Evolutionary conservation across 805 yeast species (phyloP).

Genomic region (Saccharomycopsis javanensis): DNA sequence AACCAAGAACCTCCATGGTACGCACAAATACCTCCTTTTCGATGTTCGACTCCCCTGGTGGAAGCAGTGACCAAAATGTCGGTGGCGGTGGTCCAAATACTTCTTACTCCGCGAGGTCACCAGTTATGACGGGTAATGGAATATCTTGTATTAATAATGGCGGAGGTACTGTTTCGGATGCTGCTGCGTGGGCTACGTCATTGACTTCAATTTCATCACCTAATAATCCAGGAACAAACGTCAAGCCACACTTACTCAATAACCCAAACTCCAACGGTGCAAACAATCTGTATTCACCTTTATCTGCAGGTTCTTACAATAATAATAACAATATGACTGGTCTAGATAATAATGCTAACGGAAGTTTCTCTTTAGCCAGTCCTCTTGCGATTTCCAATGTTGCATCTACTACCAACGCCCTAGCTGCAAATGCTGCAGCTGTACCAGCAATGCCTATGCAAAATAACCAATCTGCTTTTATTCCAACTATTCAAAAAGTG

Average conservation of each 20-base stretch:
- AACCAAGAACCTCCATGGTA: not conserved
- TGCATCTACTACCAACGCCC: too few relatives aligned
- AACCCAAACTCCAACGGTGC: slow-evolving; percentile 8
- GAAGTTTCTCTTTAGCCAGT: not conserved
- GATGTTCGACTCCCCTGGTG: not conserved
- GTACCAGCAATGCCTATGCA: not conserved
- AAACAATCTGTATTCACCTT: not conserved
- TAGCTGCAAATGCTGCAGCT: not conserved
- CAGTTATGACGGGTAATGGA: not conserved
- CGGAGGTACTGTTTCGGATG: slow-evolving; percentile 6
- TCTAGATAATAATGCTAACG: not conserved
- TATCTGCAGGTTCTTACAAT: not conserved
- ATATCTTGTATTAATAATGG: not conserved
- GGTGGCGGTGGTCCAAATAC: slow-evolving; percentile 5
- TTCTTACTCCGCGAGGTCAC: slow-evolving; percentile 9
- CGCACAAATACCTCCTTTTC: not conserved
- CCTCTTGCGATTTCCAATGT: not conserved
- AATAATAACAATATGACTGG: not conserved
- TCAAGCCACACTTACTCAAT: not conserved
- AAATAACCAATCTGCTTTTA: not conserved
- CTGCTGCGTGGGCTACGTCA: slow-evolving; percentile 13
- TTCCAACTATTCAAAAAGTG: slow-evolving; percentile 68
- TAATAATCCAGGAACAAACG: not conserved
- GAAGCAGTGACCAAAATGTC: not conserved
- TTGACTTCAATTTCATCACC: slow-evolving; percentile 12